These are phyloP conservation scores for Atkinsonella texensis DNA, from an alignment of 2,329 filamentous ascomycete species.

Conservation along the genomic window DNA sequence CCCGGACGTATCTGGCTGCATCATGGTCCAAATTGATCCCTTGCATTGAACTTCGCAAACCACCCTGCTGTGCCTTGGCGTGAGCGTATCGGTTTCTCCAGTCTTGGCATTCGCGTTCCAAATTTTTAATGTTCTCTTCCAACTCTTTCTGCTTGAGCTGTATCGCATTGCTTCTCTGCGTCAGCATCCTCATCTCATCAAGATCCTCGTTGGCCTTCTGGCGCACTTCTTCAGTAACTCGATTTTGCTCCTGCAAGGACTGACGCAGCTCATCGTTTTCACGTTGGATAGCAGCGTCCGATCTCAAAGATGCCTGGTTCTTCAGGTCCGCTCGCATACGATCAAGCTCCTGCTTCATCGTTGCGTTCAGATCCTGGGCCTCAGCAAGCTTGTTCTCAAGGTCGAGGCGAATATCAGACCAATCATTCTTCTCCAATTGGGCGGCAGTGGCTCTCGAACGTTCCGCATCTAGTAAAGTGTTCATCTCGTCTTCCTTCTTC, in stretches of 20 bases:
- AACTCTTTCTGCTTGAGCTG: conserved; percentile 76
- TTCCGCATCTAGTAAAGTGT: conserved; percentile 45
- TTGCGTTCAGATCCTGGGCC: conserved; percentile 66
- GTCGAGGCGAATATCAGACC: conserved; percentile 49
- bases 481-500: conserved; percentile 60
- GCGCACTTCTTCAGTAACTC: conserved; percentile 76
- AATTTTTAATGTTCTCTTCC: conserved; percentile 57
- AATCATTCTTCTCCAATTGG: conserved; percentile 57
- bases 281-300: conserved; percentile 44
- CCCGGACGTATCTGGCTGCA: conserved; percentile 52
- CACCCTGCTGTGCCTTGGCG: conserved; percentile 76
- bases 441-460: conserved; percentile 38
- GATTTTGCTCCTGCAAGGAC: conserved; percentile 60
- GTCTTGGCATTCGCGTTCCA: conserved; percentile 74
- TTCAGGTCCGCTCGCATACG: conserved; percentile 47
- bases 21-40: conserved; percentile 60
- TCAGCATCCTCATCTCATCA: conserved; percentile 78
- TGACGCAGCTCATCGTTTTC: conserved; percentile 59
- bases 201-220: conserved; percentile 74
- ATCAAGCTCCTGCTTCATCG: conserved; percentile 68
- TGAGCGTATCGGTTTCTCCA: conserved; percentile 88
- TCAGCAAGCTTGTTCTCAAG: conserved; percentile 65
- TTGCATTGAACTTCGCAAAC: conserved; percentile 67
- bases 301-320: conserved; percentile 15
- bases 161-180: conserved; percentile 64